These are phyloP conservation scores for Mycosarcoma maydis DNA, from an alignment of 1,284 basidiomycete species.

Conservation along the genomic window DNA sequence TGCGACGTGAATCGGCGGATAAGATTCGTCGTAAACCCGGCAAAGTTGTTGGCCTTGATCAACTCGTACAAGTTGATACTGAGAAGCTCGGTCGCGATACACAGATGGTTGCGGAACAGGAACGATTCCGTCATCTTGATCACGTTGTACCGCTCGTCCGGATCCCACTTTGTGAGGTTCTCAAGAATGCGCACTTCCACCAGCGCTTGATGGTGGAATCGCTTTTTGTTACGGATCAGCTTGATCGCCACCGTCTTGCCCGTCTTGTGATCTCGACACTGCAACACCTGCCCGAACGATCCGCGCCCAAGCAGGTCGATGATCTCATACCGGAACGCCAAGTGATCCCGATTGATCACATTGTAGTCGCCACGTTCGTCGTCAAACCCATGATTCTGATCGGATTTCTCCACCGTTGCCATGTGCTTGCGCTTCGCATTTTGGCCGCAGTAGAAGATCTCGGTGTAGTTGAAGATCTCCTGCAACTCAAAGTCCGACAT, in stretches of 20 bases:
- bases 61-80: constrained; percentile 99
- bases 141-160: constrained; percentile 94
- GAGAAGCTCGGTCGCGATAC: constrained; percentile 96
- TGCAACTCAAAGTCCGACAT: constrained; percentile 78
- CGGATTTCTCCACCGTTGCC: constrained; percentile 73
- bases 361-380: constrained; percentile 98
- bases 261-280: constrained; percentile 95
- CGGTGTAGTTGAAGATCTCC: constrained; percentile 87
- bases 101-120: constrained; percentile 96
- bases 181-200: constrained; percentile 99
- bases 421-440: constrained; percentile 58
- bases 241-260: constrained; percentile 97
- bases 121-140: constrained; percentile 99
- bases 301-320: constrained; percentile 93
- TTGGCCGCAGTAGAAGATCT: constrained; percentile 82
- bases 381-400: constrained; percentile 95
- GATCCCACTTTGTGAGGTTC: constrained; percentile 95
- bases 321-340: constrained; percentile 95
- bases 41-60: constrained; percentile 98
- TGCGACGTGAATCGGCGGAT: constrained; percentile 96
- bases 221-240: constrained; percentile 98
- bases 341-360: constrained; percentile 88
- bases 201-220: constrained; percentile 97
- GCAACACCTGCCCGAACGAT: constrained; percentile 96
- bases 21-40: constrained; percentile 91